Conservation (phyloP, 2,329 filamentous ascomycete genomes). For the Aureobasidium uvarum region DNA sequence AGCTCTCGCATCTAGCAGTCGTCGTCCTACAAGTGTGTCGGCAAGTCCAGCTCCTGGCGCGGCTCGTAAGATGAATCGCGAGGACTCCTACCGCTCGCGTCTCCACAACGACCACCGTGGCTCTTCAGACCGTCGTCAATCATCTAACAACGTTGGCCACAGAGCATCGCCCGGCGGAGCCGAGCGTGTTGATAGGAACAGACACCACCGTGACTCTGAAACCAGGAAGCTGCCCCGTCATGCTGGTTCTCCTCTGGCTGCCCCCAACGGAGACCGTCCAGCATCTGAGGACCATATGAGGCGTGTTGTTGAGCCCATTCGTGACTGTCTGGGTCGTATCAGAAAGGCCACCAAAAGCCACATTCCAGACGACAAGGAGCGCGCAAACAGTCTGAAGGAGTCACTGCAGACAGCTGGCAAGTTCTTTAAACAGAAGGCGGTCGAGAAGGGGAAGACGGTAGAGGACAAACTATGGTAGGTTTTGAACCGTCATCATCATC, state of each 20-base stretch:
- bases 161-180: slow-evolving; percentile 44
- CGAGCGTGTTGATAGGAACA: slow-evolving; percentile 53
- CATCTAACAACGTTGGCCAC: slow-evolving; percentile 34
- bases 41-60: slow-evolving; percentile 66
- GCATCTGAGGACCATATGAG: slow-evolving; percentile 53
- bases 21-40: slow-evolving; percentile 60
- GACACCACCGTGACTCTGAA: slow-evolving; percentile 54
- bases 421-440: slow-evolving; percentile 55
- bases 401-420: slow-evolving; percentile 62
- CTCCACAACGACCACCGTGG: slow-evolving; percentile 39
- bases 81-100: slow-evolving; percentile 41
- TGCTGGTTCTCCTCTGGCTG: slow-evolving; percentile 38
- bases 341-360: slow-evolving; percentile 61
- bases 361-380: slow-evolving; percentile 61
- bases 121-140: slow-evolving; percentile 35
- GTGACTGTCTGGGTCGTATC: slow-evolving; percentile 59
- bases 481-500: background rate
- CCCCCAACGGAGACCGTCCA: slow-evolving; percentile 40
- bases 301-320: slow-evolving; percentile 58
- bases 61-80: slow-evolving; percentile 40
- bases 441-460: slow-evolving; percentile 31
- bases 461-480: slow-evolving; percentile 38
- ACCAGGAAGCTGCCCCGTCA: slow-evolving; percentile 46
- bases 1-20: slow-evolving; percentile 57
- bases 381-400: slow-evolving; percentile 60